Evolutionary conservation across 768 basidiomycete genomes (phyloP).

Genomic region (Solioccasus polychromus): DNA sequence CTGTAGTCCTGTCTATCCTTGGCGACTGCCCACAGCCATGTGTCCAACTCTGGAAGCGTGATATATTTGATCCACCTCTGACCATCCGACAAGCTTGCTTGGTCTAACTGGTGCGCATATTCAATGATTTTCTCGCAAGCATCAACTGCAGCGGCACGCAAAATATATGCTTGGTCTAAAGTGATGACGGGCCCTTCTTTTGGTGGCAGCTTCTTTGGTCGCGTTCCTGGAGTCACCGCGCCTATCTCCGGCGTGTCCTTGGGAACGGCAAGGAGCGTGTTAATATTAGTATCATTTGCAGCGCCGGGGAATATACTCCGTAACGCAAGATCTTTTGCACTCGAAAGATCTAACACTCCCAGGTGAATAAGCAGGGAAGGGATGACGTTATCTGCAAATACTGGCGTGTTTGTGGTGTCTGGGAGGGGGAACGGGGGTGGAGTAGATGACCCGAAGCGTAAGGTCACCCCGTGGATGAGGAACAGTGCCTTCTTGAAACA

Average conservation of each 20-base stretch:
- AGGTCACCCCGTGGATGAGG: slow-evolving; percentile 63
- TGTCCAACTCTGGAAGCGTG: slow-evolving; percentile 60
- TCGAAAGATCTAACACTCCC: slow-evolving; percentile 67
- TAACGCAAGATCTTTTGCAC: slow-evolving; percentile 38
- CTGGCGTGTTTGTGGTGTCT: slow-evolving; percentile 53
- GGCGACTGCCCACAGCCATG: slow-evolving; percentile 81
- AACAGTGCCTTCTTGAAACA: slow-evolving; percentile 90
- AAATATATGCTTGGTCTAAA: slow-evolving; percentile 58
- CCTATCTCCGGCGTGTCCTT: slow-evolving; percentile 9
- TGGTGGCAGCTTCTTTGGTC: slow-evolving; percentile 21
- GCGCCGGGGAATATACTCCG: slow-evolving; percentile 49
- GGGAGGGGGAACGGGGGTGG: slow-evolving; percentile 62
- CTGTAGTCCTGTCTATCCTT: slow-evolving; percentile 77
- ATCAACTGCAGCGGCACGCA: slow-evolving; percentile 78
- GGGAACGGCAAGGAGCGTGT: slow-evolving; percentile 38
- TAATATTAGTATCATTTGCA: slow-evolving; percentile 36
- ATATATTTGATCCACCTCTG: slow-evolving; percentile 54
- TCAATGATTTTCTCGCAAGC: slow-evolving; percentile 71
- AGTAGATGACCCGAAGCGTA: slow-evolving; percentile 60
- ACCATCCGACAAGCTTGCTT: slow-evolving; percentile 20
- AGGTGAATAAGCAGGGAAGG: slow-evolving; percentile 80
- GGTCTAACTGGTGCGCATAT: slow-evolving; percentile 39
- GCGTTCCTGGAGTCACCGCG: slow-evolving; percentile 11
- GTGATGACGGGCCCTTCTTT: slow-evolving; percentile 56
- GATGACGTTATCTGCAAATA: slow-evolving; percentile 80